Base-by-base conservation (phyloP, 208 protist species). In the Acanthamoeba castellanii region DNA sequence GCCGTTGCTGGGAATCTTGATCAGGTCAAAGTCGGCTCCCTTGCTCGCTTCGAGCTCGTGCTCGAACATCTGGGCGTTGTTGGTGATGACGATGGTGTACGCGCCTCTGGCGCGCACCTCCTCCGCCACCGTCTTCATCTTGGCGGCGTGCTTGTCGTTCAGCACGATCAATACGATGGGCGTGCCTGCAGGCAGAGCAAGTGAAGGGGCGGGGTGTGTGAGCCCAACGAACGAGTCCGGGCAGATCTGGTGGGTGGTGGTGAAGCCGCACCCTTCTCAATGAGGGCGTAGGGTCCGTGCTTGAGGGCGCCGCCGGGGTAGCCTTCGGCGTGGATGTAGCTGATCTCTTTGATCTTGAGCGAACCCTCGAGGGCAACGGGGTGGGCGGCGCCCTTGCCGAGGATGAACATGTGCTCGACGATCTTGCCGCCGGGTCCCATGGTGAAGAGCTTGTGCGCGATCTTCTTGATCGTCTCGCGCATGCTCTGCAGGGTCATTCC, bases 211-310 rank as follows among this genome's bases (percentile, higher is more conserved):
- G 64, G 27, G 0, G n/a, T 37, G 14, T 32, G 30, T 6, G 22
- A 37, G 14, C 22, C 5, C 66, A 34, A 72, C n/a, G 66, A 4
- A 11, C 0, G 42, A 74, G 25, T 25, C n/a, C 6, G 16, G 66
- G 61, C n/a, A 30, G 61, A 70, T 11, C 4, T 70, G 25, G 61
- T 68, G 61, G n/a, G 61, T 11, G 61, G 61, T 11, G 61, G 27
- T 70, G 61, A 70, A 13, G 50, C 0, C n/a, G 81, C 50, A 27
- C 97, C 95, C 88, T 98, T 97, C 76, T 99, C 99, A 57, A 99
- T 98, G 9, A 99, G 96, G 37, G 99, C 99, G 25, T 99, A 98
- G 20, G 99, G 98, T 16, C 99, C 99, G 94, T 99, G 99, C 97
- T 99, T 99, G 16, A 99, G 97, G 92, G 99, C 99, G 13, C 99